Evolutionary conservation across 257 asterid genomes (phyloP).

Genomic region (Craterostigma plantagineum): DNA sequence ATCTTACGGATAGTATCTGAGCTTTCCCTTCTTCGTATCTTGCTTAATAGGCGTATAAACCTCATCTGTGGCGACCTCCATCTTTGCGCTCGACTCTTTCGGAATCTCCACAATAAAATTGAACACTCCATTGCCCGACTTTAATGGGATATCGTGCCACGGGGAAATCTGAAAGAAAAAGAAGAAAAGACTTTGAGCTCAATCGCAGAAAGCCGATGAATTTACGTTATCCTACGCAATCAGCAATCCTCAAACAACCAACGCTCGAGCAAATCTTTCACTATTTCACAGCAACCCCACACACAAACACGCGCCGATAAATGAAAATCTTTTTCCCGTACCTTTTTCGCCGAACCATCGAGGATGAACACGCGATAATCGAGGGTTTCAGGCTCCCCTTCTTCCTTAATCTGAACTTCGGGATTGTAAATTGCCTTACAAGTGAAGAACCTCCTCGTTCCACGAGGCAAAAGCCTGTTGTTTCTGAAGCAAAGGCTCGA

Average conservation of each 20-base stretch:
- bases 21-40: conserved; percentile 93
- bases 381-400: conserved; percentile 81
- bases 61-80: conserved; percentile 99
- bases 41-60: conserved; percentile 81
- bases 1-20: conserved; percentile 85
- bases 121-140: conserved; percentile 64
- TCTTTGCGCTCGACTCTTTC: conserved; percentile 89
- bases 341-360: conserved; percentile 82
- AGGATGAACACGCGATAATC: conserved; percentile 75
- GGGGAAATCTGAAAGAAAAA: conserved; percentile 99
- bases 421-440: conserved; percentile 76
- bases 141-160: conserved; percentile 90
- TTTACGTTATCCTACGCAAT: too few relatives aligned
- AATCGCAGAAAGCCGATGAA: too few relatives aligned
- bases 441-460: conserved; percentile 38
- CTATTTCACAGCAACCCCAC: background rate
- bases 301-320: background rate
- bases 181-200: too few relatives aligned
- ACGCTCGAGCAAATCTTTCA: too few relatives aligned
- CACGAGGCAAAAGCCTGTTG: conserved; percentile 17
- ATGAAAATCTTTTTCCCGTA: conserved; percentile 5
- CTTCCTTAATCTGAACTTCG: conserved; percentile 46
- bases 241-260: too few relatives aligned
- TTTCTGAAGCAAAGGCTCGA: conserved; percentile 20
- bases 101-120: conserved; percentile 90